phyloP scores from a whole-genome alignment of 2,329 filamentous ascomycete genomes.

The Xylaria digitata region DNA sequence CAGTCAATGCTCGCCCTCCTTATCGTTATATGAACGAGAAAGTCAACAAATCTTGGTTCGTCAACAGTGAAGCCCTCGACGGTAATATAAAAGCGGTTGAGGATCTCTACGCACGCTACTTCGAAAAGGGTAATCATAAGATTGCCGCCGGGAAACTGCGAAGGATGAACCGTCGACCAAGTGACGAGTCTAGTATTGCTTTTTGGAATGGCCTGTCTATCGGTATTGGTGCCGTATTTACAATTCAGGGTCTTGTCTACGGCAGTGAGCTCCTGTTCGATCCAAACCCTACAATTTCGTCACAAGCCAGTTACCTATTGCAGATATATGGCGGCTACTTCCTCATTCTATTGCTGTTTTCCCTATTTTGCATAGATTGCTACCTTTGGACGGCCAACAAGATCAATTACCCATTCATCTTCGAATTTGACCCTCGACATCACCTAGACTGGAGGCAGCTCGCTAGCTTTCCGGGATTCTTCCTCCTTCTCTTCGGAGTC shows the following conservation, averaged over 20 bases:
- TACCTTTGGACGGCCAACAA: slow-evolving; percentile 84
- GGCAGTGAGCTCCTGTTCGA: slow-evolving; percentile 65
- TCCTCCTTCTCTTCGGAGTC: slow-evolving; percentile 80
- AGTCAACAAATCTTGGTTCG: slow-evolving; percentile 91
- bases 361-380: slow-evolving; percentile 88
- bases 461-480: slow-evolving; percentile 86
- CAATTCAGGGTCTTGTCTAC: slow-evolving; percentile 72
- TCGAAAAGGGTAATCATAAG: slow-evolving; percentile 93
- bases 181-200: slow-evolving; percentile 66
- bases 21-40: slow-evolving; percentile 90
- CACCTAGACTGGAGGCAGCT: slow-evolving; percentile 91
- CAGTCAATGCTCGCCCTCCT: slow-evolving; percentile 79
- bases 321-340: slow-evolving; percentile 97
- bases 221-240: slow-evolving; percentile 74
- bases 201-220: slow-evolving; percentile 74
- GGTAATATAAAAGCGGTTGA: slow-evolving; percentile 83
- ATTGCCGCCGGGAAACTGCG: slow-evolving; percentile 88
- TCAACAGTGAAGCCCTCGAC: slow-evolving; percentile 87
- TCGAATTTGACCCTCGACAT: slow-evolving; percentile 91
- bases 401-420: slow-evolving; percentile 97
- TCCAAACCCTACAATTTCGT: slow-evolving; percentile 59
- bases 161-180: slow-evolving; percentile 70
- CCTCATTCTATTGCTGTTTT: slow-evolving; percentile 80
- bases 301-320: slow-evolving; percentile 75
- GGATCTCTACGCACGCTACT: slow-evolving; percentile 93